Conservation (phyloP, 1,139 yeast species). For the Yamadazyma diospyri region DNA sequence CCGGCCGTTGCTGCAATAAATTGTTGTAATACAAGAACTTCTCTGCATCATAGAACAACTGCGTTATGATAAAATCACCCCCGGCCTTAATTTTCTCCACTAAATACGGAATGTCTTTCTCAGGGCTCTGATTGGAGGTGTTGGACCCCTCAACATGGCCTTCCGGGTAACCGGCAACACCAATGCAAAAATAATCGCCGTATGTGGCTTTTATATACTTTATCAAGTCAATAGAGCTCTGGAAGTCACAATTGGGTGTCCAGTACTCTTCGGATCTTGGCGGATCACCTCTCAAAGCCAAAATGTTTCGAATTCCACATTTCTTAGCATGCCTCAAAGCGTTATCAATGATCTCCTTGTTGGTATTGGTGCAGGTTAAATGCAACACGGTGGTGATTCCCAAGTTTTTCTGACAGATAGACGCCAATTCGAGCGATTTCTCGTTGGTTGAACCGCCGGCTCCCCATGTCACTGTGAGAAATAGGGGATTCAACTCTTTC, state of each 20-base stretch:
- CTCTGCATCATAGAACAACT: conserved; percentile 41
- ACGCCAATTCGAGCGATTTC: conserved; percentile 80
- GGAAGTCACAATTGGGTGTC: conserved; percentile 57
- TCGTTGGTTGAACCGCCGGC: conserved; percentile 95
- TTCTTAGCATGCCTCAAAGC: conserved; percentile 73
- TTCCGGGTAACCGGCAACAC: conserved; percentile 95
- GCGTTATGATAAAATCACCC: conserved; percentile 45
- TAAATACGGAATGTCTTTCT: conserved; percentile 70
- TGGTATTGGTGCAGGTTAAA: conserved; percentile 93
- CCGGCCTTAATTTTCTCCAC: conserved; percentile 46
- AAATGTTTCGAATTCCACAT: conserved; percentile 76
- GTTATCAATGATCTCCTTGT: conserved; percentile 67
- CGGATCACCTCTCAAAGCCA: conserved; percentile 95
- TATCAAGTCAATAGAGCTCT: conserved; percentile 80
- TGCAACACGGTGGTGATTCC: conserved; percentile 89
- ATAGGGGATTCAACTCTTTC: conserved; percentile 83
- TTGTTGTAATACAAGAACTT: conserved; percentile 39
- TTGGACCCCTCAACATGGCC: conserved; percentile 90
- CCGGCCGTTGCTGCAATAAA: conserved; percentile 30
- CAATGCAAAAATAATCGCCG: conserved; percentile 78
- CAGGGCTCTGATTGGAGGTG: conserved; percentile 55
- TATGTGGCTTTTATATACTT: conserved; percentile 64
- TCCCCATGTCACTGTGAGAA: conserved; percentile 96
- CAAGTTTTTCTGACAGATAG: conserved; percentile 69
- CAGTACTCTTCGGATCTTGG: conserved; percentile 79